Evolutionary conservation across 108 stramenopile genomes (phyloP).

Genomic region (Cyclotella kingstonii): DNA sequence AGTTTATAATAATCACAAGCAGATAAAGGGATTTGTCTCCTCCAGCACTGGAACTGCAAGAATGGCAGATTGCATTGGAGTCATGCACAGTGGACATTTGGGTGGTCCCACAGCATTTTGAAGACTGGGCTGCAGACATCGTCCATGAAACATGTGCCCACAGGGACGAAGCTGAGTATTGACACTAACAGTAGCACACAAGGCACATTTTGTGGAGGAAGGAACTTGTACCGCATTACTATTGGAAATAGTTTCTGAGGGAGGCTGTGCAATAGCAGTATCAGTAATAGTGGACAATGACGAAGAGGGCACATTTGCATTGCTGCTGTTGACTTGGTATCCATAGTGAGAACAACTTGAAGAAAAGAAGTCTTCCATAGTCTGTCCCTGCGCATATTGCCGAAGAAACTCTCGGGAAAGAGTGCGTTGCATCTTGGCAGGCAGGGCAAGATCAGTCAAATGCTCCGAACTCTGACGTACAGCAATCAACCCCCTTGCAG

Average conservation of each 20-base stretch:
- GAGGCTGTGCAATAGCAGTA: not conserved
- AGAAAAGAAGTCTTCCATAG: conserved; percentile 42
- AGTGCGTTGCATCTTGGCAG: conserved; percentile 83
- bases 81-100: conserved; percentile 75
- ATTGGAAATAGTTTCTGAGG: conserved; percentile 19
- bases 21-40: not conserved
- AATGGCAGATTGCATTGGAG: conserved; percentile 77
- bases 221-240: conserved; percentile 74
- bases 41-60: conserved; percentile 62
- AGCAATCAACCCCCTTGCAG: conserved; percentile 84
- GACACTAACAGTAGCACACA: conserved; percentile 68
- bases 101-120: conserved; percentile 67
- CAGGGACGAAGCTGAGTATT: conserved; percentile 91
- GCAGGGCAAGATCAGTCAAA: conserved; percentile 82
- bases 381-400: conserved; percentile 55
- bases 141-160: conserved; percentile 89
- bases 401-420: conserved; percentile 82
- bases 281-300: not conserved
- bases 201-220: conserved; percentile 68
- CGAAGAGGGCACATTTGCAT: not conserved
- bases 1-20: not conserved
- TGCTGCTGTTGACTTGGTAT: conserved; percentile 17
- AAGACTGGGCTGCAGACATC: conserved; percentile 83
- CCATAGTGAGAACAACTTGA: conserved; percentile 38
- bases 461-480: conserved; percentile 84